Conservation (phyloP, 31 red algal species). For the Asparagopsis taxiformis region DNA sequence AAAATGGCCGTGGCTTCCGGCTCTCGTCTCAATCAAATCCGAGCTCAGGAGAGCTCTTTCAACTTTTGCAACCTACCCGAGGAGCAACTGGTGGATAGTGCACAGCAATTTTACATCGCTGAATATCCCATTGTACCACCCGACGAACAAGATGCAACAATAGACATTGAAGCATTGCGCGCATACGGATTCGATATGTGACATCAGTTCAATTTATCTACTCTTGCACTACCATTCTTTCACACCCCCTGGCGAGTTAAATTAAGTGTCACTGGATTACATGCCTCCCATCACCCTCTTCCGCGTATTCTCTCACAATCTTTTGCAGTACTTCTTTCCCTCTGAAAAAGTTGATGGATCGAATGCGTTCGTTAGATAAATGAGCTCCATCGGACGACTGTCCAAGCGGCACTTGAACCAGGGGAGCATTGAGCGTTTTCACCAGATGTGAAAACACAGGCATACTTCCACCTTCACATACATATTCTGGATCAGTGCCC, state of each 20-base stretch:
- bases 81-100: too few species aligned
- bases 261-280: not conserved
- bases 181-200: constrained; percentile 17
- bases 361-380: constrained; percentile 85
- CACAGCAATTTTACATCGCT: not conserved
- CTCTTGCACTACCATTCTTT: not conserved
- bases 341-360: constrained; percentile 67
- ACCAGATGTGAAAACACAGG: constrained; percentile 75
- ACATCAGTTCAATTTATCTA: not conserved
- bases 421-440: constrained; percentile 56
- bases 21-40: too few species aligned
- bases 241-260: not conserved
- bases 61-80: too few species aligned
- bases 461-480: constrained; percentile 94
- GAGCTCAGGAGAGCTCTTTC: too few species aligned
- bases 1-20: too few species aligned
- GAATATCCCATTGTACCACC: not conserved
- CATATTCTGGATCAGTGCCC: constrained; percentile 69
- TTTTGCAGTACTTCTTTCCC: constrained; percentile 64
- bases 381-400: constrained; percentile 85
- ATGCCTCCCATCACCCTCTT: not conserved
- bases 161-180: not conserved
- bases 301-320: constrained; percentile 57
- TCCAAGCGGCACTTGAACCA: constrained; percentile 84
- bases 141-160: not conserved